These are phyloP conservation scores for Cruciata laevipes DNA, from an alignment of 257 asterid genomes.

Conservation along the genomic window DNA sequence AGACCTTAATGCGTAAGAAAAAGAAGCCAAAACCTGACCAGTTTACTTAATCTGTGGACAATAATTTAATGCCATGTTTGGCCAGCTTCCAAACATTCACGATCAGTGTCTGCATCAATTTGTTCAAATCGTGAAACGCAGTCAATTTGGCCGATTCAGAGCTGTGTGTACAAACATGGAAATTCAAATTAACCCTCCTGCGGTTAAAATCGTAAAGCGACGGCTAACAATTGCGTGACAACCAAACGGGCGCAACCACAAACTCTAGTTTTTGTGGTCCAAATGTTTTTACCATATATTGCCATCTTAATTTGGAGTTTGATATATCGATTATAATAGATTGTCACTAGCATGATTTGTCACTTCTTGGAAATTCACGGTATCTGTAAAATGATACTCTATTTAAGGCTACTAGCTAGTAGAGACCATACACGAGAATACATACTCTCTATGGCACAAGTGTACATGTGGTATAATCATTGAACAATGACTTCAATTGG, in stretches of 20 bases:
- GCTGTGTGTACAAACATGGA: background rate
- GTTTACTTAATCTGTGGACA: background rate
- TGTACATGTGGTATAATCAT: too few species aligned
- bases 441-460: too few species aligned
- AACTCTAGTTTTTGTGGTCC: background rate
- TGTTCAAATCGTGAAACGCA: background rate
- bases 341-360: too few species aligned
- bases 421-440: too few species aligned
- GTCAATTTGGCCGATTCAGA: background rate
- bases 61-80: background rate
- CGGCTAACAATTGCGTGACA: constrained; percentile 5
- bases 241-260: background rate
- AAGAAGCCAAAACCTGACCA: background rate
- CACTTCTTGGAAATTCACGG: too few species aligned
- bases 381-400: too few species aligned
- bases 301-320: too few species aligned
- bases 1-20: background rate
- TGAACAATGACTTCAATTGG: too few species aligned
- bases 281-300: too few species aligned
- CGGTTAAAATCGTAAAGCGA: background rate
- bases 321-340: too few species aligned
- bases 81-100: background rate
- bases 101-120: background rate
- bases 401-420: too few species aligned
- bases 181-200: background rate